Base-by-base conservation (phyloP, 805 yeast species). In the Starmera quercuum region DNA sequence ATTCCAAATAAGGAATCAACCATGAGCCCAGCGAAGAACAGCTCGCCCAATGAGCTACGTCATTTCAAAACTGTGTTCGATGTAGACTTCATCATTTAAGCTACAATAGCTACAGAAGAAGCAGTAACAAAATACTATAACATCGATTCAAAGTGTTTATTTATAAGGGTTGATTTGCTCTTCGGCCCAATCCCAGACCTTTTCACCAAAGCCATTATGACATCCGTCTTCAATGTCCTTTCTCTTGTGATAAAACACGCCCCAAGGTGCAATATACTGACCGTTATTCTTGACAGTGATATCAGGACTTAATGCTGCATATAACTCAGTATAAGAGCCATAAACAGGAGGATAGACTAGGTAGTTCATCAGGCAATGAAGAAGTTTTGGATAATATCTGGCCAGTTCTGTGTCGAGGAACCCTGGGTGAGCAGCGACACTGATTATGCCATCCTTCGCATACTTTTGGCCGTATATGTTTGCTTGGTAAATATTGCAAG, bases 261-360 rank as follows among this genome's bases (percentile, higher is more conserved):
- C 75, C 56, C 60, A 68, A 4, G 75, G 69, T 11, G 56, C 54
- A 14, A 63, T 43, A 43, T 57, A 66, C 20, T 47, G 53, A 2
- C 67, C 66, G 26, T 55, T 47, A 10, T 61, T 49, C 26, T 42
- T 41, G 2, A 47, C 9, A 1, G 60, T 56, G 13, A 68, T 39
- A 6, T 54, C 49, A 5, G 73, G 72, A 19, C 48, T 42, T 31
- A 69, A 49, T 0, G 67, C 66, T 3, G 65, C 73, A 39, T 48
- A 66, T 14, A 67, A 46, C 39, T 63, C 71, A 8, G 73, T 46
- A 35, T 62, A 57, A 2, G 74, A 68, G 11, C 75, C 77, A 27
- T 55, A 56, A 8, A 33, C 24, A 2, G 45, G 31, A 9, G 32
- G 36, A 30, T 31, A 35, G 10, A 20, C 6, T 2, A 47, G 9